These are phyloP conservation scores for Citeromyces matritensis DNA, from an alignment of 805 yeast genomes.

Conservation along the genomic window DNA sequence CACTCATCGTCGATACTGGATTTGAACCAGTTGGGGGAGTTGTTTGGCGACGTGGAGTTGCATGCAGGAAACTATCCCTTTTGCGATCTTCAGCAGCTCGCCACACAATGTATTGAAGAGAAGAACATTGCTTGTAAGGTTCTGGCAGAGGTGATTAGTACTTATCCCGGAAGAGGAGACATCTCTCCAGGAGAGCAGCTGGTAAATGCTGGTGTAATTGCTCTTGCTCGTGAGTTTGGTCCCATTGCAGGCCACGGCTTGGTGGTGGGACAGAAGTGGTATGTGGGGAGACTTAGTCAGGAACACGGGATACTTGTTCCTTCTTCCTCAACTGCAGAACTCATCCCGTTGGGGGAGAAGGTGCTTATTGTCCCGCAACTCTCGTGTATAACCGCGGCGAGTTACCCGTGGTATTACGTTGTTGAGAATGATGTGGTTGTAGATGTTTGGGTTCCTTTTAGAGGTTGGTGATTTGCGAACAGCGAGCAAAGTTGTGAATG, in stretches of 20 bases:
- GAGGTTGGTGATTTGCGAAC: constrained; percentile 27
- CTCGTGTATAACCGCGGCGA: constrained; percentile 55
- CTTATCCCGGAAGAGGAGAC: constrained; percentile 40
- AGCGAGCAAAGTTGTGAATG: no score
- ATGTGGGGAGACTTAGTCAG: constrained; percentile 54
- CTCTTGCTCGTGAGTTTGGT: constrained; percentile 50
- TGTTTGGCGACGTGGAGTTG: constrained; percentile 36
- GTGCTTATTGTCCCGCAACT: constrained; percentile 54
- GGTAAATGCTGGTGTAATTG: constrained; percentile 60
- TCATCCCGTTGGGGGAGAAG: constrained; percentile 39
- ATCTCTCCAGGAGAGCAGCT: constrained; percentile 42
- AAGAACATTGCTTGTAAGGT: constrained; percentile 34
- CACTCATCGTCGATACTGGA: constrained; percentile 29
- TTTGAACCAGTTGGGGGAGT: constrained; percentile 6
- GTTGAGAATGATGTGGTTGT: constrained; percentile 33
- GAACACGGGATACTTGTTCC: constrained; percentile 70
- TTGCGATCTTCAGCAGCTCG: constrained; percentile 65
- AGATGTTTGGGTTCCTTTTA: constrained; percentile 54
- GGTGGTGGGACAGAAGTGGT: constrained; percentile 31
- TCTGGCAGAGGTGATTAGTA: constrained; percentile 41
- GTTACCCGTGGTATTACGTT: constrained; percentile 41
- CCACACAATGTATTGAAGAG: constrained; percentile 40
- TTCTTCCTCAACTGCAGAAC: constrained; percentile 11
- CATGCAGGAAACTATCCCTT: constrained; percentile 76
- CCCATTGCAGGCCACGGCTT: constrained; percentile 46